A percentile compares a stretch with the other conserved stretches of the same genome.
Conservation (phyloP, 2,329 filamentous ascomycete genomes). For the Colletotrichum horii region DNA sequence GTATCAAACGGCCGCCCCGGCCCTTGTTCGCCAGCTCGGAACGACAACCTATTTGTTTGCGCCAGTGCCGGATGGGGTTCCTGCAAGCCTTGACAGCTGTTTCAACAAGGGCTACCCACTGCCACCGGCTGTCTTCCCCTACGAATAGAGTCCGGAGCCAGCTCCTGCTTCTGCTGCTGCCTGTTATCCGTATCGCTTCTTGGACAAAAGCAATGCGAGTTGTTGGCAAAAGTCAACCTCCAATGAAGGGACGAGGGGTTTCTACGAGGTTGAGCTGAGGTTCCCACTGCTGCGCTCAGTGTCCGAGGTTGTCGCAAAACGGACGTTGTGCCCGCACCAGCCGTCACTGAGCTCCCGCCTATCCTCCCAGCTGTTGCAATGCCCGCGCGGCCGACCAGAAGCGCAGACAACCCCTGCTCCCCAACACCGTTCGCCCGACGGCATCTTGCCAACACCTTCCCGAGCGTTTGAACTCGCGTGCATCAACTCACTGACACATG, state of each 20-base stretch:
- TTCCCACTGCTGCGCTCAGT: neutral
- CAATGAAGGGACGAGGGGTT: neutral
- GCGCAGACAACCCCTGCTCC: neutral
- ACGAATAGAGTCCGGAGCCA: neutral
- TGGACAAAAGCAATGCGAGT: neutral
- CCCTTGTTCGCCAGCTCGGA: constrained; percentile 1
- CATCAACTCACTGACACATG: neutral
- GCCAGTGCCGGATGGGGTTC: neutral
- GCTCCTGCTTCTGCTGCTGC: neutral
- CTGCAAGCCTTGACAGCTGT: constrained; percentile 5
- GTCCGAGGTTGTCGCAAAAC: neutral
- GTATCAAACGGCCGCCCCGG: neutral
- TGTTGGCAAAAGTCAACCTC: neutral
- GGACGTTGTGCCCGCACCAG: neutral
- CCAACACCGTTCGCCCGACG: neutral
- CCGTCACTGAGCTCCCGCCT: neutral
- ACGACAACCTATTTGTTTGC: constrained; percentile 10
- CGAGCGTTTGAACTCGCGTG: neutral
- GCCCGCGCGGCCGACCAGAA: neutral
- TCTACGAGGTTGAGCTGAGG: neutral
- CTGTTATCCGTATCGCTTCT: neutral
- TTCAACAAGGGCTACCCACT: neutral
- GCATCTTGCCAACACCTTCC: neutral
- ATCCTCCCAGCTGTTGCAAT: neutral
- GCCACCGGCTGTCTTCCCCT: neutral